Evolutionary conservation across 2,329 filamentous ascomycete species (phyloP), one percentile per base, ranked within the genome.

Genomic region (Elsinoe perseae): DNA sequence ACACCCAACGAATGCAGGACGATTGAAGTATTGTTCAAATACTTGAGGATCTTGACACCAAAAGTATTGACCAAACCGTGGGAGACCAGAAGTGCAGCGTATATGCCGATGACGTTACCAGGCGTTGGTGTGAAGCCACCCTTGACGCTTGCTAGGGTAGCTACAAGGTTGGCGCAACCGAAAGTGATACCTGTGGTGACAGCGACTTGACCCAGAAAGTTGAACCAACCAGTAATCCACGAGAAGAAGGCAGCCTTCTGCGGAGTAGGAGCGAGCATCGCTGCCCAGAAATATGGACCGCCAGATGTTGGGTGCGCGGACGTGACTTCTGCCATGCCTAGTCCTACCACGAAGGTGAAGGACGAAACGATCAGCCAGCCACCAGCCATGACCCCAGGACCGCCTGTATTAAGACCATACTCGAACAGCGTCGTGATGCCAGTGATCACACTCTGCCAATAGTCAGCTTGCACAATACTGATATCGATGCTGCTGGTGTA

Each of bases 211-310:
- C 74, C 74, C 1, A 77, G 70, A 14, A 77, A 67, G 58, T 77
- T 77, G 64, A 76, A 76, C 72, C 72, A 76, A 23, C 75, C 75
- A n/a, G 74, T 76, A 28, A 75, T 69, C 75, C 75, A 77, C 20
- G 69, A 70, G 38, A 70, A 71, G 64, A 76, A 76, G 2, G 74
- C 72, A 1, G 72, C 73, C 56, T 71, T 66, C 30, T 60, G 48
- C 56, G 69, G 65, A 4, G 71, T 68, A 1, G 79, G 79, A 2
- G 80, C 78, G 28, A 83, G 72, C 60, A 81, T 74, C 1, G 79
- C 79, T 1, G 79, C 73, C 80, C 80, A 83, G 65, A 81, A 82
- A 63, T 83, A 83, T 1, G 80, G 79, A 1, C 80, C 80, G 36
- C 80, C 80, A 44, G 73, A 75, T 1, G 79, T 81, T 0, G 80